Evolutionary conservation across 2,329 filamentous ascomycete species (phyloP).

Genomic region (Trichoderma breve): DNA sequence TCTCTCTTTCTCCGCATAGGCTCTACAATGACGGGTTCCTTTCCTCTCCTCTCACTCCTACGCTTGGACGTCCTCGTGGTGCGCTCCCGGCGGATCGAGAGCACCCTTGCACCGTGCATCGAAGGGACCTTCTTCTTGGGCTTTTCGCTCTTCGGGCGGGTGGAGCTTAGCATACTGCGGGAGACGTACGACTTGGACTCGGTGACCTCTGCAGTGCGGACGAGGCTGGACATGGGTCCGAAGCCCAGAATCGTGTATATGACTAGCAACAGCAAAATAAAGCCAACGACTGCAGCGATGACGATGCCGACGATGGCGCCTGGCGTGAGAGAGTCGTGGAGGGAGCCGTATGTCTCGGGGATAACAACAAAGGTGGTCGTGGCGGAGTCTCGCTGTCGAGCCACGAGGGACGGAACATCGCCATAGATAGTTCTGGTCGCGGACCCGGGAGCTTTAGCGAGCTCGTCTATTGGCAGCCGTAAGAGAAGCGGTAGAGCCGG

Average conservation of each 20-base stretch:
- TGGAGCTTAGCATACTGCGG: constrained; percentile 23
- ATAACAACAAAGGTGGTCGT: constrained; percentile 32
- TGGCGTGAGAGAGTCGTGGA: constrained; percentile 41
- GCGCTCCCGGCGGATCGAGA: constrained; percentile 16
- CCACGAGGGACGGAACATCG: not conserved
- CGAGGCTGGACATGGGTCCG: constrained; percentile 33
- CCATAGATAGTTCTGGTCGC: not conserved
- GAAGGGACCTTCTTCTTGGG: constrained; percentile 12
- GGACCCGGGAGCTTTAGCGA: not conserved
- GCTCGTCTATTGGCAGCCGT: not conserved
- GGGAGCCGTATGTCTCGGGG: constrained; percentile 36
- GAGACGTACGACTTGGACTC: constrained; percentile 15
- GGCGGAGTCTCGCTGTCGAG: constrained; percentile 11
- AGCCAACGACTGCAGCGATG: constrained; percentile 47
- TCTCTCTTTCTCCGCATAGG: constrained; percentile 12
- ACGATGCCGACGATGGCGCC: constrained; percentile 45
- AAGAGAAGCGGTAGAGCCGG: constrained; percentile 17
- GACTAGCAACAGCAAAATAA: constrained; percentile 53
- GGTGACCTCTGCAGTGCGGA: not conserved
- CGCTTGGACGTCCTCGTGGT: constrained; percentile 33
- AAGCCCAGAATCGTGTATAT: constrained; percentile 50
- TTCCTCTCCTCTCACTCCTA: constrained; percentile 4
- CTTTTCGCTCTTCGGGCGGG: constrained; percentile 15
- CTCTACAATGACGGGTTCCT: constrained; percentile 25
- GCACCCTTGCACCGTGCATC: constrained; percentile 18